Conservation (phyloP, 202 grass and related monocot species). For the Setaria italica region DNA sequence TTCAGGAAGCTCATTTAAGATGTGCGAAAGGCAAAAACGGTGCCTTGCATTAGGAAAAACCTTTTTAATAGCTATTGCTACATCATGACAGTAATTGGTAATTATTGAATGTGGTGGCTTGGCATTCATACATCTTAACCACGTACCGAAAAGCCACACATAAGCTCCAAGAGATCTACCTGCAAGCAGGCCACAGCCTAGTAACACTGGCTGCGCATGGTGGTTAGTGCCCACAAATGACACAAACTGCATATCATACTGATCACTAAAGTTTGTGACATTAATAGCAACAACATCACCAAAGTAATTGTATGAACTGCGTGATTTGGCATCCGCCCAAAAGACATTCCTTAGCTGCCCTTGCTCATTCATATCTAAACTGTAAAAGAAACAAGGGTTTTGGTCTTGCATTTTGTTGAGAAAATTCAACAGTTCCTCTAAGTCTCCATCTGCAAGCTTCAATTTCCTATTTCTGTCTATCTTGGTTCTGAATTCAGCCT, state of each 20-base stretch:
- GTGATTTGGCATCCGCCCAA: slow-evolving; percentile 86
- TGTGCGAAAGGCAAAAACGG: slow-evolving; percentile 77
- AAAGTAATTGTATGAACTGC: slow-evolving; percentile 77
- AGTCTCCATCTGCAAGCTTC: slow-evolving; percentile 76
- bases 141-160: slow-evolving; percentile 87
- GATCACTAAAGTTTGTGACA: slow-evolving; percentile 66
- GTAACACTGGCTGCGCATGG: slow-evolving; percentile 71
- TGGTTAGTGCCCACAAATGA: slow-evolving; percentile 80
- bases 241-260: slow-evolving; percentile 79
- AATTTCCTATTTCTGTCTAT: slow-evolving; percentile 77
- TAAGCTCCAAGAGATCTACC: slow-evolving; percentile 73
- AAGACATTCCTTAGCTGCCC: slow-evolving; percentile 84
- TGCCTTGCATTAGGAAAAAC: slow-evolving; percentile 70
- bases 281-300: slow-evolving; percentile 82
- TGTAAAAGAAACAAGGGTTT: slow-evolving; percentile 85
- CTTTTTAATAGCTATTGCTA: slow-evolving; percentile 72
- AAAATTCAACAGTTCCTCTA: slow-evolving; percentile 69
- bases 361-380: slow-evolving; percentile 87
- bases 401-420: slow-evolving; percentile 84
- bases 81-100: slow-evolving; percentile 71
- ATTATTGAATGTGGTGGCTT: slow-evolving; percentile 76
- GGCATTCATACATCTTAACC: slow-evolving; percentile 77
- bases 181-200: slow-evolving; percentile 81
- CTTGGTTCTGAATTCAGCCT: slow-evolving; percentile 69
- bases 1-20: slow-evolving; percentile 73